Percentiles rank a stretch among this genome's conserved stretches.
These are phyloP conservation scores for Potentilla sterilis DNA, from an alignment of 306 rosid genomes.

Conservation along the genomic window DNA sequence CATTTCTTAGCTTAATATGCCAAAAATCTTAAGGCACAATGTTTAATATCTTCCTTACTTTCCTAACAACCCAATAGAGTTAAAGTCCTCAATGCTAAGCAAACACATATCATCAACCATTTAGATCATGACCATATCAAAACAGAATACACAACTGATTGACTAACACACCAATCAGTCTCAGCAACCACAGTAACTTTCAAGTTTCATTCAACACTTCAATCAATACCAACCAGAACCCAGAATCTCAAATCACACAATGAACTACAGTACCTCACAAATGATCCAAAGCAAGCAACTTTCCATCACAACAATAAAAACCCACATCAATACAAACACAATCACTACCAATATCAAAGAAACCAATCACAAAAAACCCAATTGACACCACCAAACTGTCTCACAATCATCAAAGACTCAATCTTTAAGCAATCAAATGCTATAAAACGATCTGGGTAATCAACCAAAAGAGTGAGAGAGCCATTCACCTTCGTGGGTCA, in stretches of 20 bases:
- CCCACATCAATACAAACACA: constrained; percentile 16
- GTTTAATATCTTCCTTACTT: neutral
- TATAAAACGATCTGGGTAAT: constrained; percentile 33
- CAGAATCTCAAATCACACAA: constrained; percentile 1
- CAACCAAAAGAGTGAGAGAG: constrained; percentile 6
- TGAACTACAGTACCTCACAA: neutral
- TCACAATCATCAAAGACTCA: neutral
- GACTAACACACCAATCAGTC: neutral
- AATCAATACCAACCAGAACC: constrained; percentile 2
- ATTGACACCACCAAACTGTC: neutral
- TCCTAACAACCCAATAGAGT: neutral
- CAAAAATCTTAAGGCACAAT: neutral
- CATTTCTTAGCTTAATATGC: neutral
- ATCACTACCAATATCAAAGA: neutral
- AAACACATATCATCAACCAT: neutral
- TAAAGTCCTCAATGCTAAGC: neutral
- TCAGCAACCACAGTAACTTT: neutral
- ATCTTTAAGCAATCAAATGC: neutral
- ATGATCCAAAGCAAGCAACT: neutral
- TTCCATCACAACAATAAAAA: neutral
- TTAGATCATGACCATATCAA: neutral
- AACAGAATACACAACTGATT: neutral
- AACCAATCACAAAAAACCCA: constrained; percentile 16
- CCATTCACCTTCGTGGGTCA: constrained; percentile 29
- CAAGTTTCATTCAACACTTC: neutral